Percentiles rank a stretch among this genome's conserved stretches.
Evolutionary conservation across 2,329 filamentous ascomycete species (phyloP).

Genomic region (Phialemonium atrogriseum): DNA sequence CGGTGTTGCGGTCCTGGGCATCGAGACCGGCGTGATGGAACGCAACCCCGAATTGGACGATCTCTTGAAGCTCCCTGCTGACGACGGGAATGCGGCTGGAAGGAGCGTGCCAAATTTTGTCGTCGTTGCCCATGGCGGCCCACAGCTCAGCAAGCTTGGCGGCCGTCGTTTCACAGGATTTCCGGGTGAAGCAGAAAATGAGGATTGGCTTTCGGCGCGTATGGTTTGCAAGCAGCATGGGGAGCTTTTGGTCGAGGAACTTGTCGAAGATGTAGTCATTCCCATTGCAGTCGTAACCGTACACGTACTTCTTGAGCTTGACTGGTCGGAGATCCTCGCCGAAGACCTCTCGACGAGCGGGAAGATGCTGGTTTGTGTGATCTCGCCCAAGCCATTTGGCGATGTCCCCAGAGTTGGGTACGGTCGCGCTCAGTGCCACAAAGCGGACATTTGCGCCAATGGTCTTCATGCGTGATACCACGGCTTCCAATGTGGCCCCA

Average conservation of each 20-base stretch:
- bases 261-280: conserved; percentile 78
- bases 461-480: conserved; percentile 82
- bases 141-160: conserved; percentile 60
- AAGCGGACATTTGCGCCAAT: conserved; percentile 69
- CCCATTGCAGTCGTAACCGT: conserved; percentile 53
- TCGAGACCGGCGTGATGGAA: conserved; percentile 78
- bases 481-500: conserved; percentile 72
- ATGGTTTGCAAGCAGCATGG: conserved; percentile 57
- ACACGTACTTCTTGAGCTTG: conserved; percentile 65
- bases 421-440: conserved; percentile 72
- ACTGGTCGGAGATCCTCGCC: conserved; percentile 76
- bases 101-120: conserved; percentile 58
- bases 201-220: conserved; percentile 68
- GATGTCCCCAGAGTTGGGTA: conserved; percentile 75
- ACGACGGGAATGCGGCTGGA: conserved; percentile 38
- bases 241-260: conserved; percentile 55
- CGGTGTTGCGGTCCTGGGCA: conserved; percentile 48
- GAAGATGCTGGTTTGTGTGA: conserved; percentile 46
- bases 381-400: conserved; percentile 70
- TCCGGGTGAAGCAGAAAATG: conserved; percentile 74
- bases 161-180: conserved; percentile 61
- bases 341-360: conserved; percentile 62
- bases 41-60: conserved; percentile 52
- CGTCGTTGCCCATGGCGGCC: conserved; percentile 36
- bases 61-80: conserved; percentile 50